These are phyloP conservation scores for Umbelopsis sp. DNA, from an alignment of 192 early-diverging fungal species.

Conservation along the genomic window DNA sequence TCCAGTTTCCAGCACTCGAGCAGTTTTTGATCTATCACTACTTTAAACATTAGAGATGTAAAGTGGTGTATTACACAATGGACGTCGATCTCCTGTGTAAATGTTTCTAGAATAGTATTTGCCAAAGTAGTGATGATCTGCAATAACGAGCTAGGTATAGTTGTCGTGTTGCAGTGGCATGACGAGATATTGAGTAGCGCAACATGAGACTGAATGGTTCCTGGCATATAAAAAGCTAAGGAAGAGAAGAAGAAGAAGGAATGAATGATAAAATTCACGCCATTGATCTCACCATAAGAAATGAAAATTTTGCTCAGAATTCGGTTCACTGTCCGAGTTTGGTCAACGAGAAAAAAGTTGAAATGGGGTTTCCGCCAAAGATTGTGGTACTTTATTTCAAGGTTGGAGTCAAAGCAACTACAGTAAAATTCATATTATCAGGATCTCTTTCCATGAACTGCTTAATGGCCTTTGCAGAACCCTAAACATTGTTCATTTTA, in stretches of 20 bases:
- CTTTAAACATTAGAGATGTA: background rate
- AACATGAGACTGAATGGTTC: background rate
- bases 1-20: background rate
- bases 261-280: background rate
- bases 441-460: constrained; percentile 71
- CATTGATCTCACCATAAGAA: background rate
- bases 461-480: constrained; percentile 57
- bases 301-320: background rate
- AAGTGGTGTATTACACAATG: background rate
- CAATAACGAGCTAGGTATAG: background rate
- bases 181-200: background rate
- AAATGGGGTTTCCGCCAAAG: background rate
- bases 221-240: background rate
- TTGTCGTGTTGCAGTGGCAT: background rate
- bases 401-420: constrained; percentile 54
- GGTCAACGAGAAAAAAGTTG: background rate
- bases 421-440: constrained; percentile 62
- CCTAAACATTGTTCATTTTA: constrained; percentile 37
- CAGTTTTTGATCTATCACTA: background rate
- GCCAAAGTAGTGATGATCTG: background rate
- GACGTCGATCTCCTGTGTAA: background rate
- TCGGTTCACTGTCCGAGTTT: constrained; percentile 17
- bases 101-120: background rate
- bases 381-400: background rate
- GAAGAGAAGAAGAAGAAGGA: background rate